Base-by-base conservation (phyloP, 1,139 yeast genomes). In the Insectozyma bohioensis region DNA sequence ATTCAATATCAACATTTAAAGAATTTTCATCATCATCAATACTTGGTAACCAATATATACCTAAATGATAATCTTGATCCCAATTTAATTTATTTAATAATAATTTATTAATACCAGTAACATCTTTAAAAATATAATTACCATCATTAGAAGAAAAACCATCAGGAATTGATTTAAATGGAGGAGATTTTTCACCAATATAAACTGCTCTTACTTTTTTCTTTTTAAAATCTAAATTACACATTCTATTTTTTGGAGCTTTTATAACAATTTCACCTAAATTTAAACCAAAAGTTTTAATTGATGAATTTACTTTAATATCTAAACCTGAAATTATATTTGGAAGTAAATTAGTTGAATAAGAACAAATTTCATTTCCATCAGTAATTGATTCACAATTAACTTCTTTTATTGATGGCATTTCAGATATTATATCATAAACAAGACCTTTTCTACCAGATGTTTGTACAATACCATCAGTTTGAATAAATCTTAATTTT, bases 11-110 rank as follows among this genome's bases (percentile, higher is more conserved):
- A 2, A 85, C 65, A 2, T 81, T 82, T 36, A 86, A 55, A 21
- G 56, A 53, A 35, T 55, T 57, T 25, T 62, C 61, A 5, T 54
- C 51, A 28, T 58, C 63, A 28, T 52, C 62, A 39, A 81, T 66
- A 37, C 72, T 72, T 4, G 95, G 95, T 26, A 84, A 65, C 95
- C 95, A 86, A 49, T 84, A 85, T 36, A 87, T 51, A 2, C 81
- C 85, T 31, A 87, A 43, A 42, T 72, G 83, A 49, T 76, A 83
- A 1, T 67, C 61, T 32, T 63, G 64, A 11, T 72, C 60, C 80
- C 86, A 81, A 47, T 73, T 68, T 21, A 83, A 60, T 50, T 82
- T 85, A 52, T 82, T 85, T 37, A 87, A 54, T 28, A 72, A 72
- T 4, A 85, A 48, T 33, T 67, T 69, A 40, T 78, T 76, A 33